Evolutionary conservation across 805 yeast genomes (phyloP), one percentile per base, ranked within the genome.

Genomic region (Teunomyces tritomae): DNA sequence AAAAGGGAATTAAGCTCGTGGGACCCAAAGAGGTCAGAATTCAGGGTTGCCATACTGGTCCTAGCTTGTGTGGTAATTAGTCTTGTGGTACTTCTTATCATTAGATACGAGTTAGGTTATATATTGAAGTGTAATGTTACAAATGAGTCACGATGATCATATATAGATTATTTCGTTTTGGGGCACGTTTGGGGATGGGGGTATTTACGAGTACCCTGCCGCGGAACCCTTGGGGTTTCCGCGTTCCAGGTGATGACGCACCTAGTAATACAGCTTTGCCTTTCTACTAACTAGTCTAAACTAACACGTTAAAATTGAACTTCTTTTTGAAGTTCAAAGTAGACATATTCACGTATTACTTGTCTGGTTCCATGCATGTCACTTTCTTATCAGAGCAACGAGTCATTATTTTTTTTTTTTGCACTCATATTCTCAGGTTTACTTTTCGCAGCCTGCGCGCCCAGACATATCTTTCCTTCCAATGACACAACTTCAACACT

Each of bases 1-100:
- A 54, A 45, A 16, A 50, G 40, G 28, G 44, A 45, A 39, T 48
- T 46, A 29, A 50, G 45, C 10, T 50, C 53, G 2, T 48, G 16
- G 4, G 51, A 47, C 9, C 49, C 48, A 9, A 44, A n/a, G 13
- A 48, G n/a, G 3, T 36, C 37, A 8, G 29, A 8, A 29, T 24
- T 41, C 30, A 11, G 27, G 17, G 36, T 30, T 14, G 44, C 8
- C 33, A 30, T 30, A 14, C 13, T 41, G 5, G 37, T 24, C 24
- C 28, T 41, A 14, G 13, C 16, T 16, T 16, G 44, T 10, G 24
- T 37, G 4, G 28, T 7, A 20, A 37, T n/a, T 13, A 37, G 14
- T 26, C 40, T 24, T 8, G 40, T 20, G 2, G 40, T 37, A 37
- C 28, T 24, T n/a, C 26, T 37, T 28, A 37, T 9, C 40, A 37